Conservation (phyloP, 345 rosid genomes). For the Eucalyptus regnans region DNA sequence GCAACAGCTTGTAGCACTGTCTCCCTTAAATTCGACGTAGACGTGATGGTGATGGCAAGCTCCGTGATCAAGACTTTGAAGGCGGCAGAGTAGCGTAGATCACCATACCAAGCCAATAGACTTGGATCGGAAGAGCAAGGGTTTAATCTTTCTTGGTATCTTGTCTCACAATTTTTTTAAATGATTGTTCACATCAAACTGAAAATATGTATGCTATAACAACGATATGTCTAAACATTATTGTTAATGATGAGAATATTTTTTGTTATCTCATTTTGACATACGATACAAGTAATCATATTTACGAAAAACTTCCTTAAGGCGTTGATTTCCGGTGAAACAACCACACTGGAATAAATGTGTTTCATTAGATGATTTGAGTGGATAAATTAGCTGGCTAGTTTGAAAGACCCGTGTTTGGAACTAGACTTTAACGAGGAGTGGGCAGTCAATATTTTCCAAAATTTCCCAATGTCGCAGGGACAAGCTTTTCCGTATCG, state of each 20-base stretch:
- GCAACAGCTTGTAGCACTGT: neutral
- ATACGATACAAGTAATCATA: neutral
- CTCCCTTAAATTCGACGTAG: neutral
- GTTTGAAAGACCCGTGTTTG: neutral
- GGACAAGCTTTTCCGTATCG: neutral
- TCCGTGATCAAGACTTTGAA: neutral
- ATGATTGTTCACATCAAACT: neutral
- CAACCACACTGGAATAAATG: neutral
- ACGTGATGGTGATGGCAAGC: neutral
- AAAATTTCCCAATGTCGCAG: neutral
- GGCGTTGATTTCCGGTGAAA: neutral
- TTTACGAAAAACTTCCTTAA: neutral
- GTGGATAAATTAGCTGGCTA: neutral
- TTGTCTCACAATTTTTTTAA: neutral
- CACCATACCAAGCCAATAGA: neutral
- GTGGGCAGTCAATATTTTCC: neutral
- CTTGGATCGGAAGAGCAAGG: neutral
- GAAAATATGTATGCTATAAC: neutral
- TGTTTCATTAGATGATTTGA: neutral
- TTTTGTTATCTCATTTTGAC: neutral
- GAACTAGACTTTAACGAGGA: neutral
- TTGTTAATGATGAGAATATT: neutral
- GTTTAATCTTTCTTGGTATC: neutral
- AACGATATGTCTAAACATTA: too few species aligned
- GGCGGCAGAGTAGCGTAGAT: neutral